Evolutionary conservation across 805 yeast genomes (phyloP), one percentile per base, ranked within the genome.

Genomic region (Saccharomycopsis oosterbeekiorum): DNA sequence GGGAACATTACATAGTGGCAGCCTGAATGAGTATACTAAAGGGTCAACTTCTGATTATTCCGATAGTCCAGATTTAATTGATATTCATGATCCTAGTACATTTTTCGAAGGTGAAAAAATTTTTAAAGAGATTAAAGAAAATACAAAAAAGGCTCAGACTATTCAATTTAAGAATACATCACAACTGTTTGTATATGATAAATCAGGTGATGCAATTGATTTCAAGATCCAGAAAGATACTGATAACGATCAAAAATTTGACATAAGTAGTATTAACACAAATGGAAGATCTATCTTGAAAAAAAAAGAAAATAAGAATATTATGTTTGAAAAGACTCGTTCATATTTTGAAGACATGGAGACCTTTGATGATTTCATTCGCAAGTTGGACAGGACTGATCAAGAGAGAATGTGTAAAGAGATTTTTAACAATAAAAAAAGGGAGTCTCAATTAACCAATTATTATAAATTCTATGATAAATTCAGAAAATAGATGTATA

Each of bases 341-440:
- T 66, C 66, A 4, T n/a, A 21, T n/a, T 61, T 58, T n/a, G 62
- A 64, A 17, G 67, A 65, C 37, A 53, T 54, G 21, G 62, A 64
- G 17, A 43, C 60, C n/a, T 29, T 64, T 29, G 58, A 62, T 15
- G 64, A 60, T 26, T 65, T 65, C 37, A 47, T 65, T 8, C 37
- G 36, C 12, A 60, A 51, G 40, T 64, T 65, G 41, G 66, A 64
- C 37, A 34, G 26, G 6, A 60, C 59, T 17, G 67, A 65, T 26
- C 57, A 56, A 40, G 55, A 47, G 24, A 60, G 65, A 56, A 54
- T 54, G 53, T 57, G 36, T 4, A 57, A 56, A 4, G 67, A 64
- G 37, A 58, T 62, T n/a, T 15, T 29, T 5, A 55, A 59, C n/a
- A 54, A 59, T 17, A 58, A 56, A n/a, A 50, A 19, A 21, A 59